Percentiles rank a stretch among this genome's conserved stretches.
These are phyloP conservation scores for Lepidium didymum DNA, from an alignment of 345 rosid genomes.

Conservation along the genomic window DNA sequence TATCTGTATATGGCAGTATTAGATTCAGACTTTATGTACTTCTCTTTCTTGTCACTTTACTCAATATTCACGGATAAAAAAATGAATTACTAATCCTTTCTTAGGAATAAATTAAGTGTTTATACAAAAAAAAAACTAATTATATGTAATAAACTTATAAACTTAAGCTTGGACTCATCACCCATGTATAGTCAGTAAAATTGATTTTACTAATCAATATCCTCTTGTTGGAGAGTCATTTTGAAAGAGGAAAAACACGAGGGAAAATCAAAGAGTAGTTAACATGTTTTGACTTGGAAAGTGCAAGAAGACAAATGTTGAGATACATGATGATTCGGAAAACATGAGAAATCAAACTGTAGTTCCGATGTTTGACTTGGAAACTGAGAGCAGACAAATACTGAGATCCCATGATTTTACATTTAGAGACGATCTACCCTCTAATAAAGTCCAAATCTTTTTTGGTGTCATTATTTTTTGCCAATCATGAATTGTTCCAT, in stretches of 20 bases:
- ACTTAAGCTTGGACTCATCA: too few species aligned
- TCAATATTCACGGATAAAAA: neutral
- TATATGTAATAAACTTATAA: too few species aligned
- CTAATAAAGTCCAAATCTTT: constrained; percentile 9
- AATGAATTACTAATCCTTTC: too few species aligned
- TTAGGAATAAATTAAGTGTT: too few species aligned
- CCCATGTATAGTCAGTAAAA: too few species aligned
- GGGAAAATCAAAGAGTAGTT: constrained; percentile 20
- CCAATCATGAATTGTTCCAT: neutral
- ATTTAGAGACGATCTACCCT: constrained; percentile 13
- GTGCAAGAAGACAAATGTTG: constrained; percentile 21
- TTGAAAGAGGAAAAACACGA: constrained; percentile 9
- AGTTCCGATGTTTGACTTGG: constrained; percentile 16
- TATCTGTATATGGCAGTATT: neutral
- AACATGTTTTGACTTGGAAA: constrained; percentile 20
- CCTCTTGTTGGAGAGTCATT: neutral
- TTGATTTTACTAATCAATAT: neutral
- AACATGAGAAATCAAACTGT: constrained; percentile 10
- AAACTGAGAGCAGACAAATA: constrained; percentile 9
- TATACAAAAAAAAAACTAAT: too few species aligned
- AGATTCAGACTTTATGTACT: neutral
- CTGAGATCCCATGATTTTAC: constrained; percentile 10
- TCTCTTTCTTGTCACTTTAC: neutral
- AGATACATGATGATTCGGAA: neutral
- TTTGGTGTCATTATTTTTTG: neutral